These are phyloP conservation scores for Oxyria digyna DNA, from an alignment of 148 eudicot species.

Conservation along the genomic window DNA sequence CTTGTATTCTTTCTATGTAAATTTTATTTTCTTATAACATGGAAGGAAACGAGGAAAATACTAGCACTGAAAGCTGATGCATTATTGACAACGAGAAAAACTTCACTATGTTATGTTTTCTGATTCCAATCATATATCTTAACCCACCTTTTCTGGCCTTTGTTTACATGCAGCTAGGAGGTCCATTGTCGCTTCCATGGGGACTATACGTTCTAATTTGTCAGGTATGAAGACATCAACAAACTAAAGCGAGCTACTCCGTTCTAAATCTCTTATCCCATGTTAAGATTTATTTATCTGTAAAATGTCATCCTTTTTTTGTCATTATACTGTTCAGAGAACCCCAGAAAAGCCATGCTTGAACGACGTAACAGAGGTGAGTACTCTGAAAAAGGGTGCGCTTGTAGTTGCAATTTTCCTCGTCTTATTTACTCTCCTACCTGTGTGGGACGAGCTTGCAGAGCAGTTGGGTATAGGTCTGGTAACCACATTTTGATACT, in stretches of 20 bases:
- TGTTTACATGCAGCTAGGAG: conserved; percentile 59
- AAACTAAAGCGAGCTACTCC: no score
- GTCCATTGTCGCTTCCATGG: conserved; percentile 98
- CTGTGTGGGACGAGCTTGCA: conserved; percentile 94
- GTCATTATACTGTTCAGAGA: conserved; percentile 37
- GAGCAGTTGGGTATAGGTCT: conserved; percentile 91
- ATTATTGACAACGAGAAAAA: neutral
- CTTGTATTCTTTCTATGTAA: neutral
- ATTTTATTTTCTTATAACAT: no score
- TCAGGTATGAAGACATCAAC: conserved; percentile 61
- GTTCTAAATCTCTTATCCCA: no score
- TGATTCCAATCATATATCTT: neutral
- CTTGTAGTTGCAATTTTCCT: conserved; percentile 40
- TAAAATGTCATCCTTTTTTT: neutral
- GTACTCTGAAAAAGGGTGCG: conserved; percentile 62
- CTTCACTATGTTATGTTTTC: neutral
- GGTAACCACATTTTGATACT: conserved; percentile 47
- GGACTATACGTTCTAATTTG: conserved; percentile 88
- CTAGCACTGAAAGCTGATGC: neutral
- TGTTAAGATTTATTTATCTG: neutral
- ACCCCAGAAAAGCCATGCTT: conserved; percentile 92
- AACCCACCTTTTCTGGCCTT: neutral
- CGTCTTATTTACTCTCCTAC: conserved; percentile 69
- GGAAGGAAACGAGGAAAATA: neutral
- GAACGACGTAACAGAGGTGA: conserved; percentile 90